These are phyloP conservation scores for Pichia sp. DNA, from an alignment of 1,139 yeast genomes.

Conservation along the genomic window DNA sequence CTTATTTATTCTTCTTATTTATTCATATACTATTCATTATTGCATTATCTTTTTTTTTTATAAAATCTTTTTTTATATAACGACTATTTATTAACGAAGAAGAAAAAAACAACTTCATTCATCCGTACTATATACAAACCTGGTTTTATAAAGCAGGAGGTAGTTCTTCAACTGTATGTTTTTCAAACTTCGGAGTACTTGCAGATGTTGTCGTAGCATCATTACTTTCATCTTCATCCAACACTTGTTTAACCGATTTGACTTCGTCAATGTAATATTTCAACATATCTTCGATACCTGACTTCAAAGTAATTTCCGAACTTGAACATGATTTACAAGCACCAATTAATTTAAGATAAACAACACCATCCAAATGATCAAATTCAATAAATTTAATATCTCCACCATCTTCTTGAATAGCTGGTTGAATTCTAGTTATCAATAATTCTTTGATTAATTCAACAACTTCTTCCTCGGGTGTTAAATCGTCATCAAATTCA, in stretches of 20 bases:
- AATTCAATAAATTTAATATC: constrained; percentile 70
- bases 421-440: constrained; percentile 92
- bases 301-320: constrained; percentile 66
- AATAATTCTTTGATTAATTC: constrained; percentile 89
- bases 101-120: not conserved
- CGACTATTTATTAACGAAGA: not conserved
- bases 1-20: not conserved
- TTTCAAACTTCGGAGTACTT: constrained; percentile 5
- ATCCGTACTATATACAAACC: not conserved
- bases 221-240: constrained; percentile 26
- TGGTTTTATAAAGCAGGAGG: constrained; percentile 32
- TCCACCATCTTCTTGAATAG: constrained; percentile 83
- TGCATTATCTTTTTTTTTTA: not conserved
- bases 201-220: not conserved
- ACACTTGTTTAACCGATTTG: constrained; percentile 55
- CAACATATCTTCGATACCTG: constrained; percentile 78
- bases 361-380: constrained; percentile 58
- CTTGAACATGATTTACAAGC: constrained; percentile 79
- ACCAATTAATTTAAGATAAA: constrained; percentile 60
- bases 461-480: constrained; percentile 72
- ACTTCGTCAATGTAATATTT: constrained; percentile 79
- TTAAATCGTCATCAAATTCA: constrained; percentile 36
- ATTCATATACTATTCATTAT: not conserved
- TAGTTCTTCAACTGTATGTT: constrained; percentile 26
- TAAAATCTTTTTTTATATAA: not conserved